Base-by-base conservation (phyloP, 2,329 filamentous ascomycete genomes). In the Monilinia aucupariae region DNA sequence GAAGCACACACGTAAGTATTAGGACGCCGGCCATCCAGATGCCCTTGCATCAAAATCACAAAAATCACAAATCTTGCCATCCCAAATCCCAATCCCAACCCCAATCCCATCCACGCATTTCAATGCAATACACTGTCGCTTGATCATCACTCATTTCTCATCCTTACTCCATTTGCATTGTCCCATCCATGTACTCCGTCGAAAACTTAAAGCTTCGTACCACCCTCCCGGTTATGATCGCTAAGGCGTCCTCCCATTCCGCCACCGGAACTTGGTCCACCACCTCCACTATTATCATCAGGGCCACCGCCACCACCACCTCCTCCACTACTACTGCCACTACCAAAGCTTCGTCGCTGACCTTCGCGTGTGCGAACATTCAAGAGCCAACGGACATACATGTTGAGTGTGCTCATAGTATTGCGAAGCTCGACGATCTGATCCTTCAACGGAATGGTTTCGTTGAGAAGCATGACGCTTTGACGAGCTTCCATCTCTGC, bases 361-460 rank as follows among this genome's bases (percentile, higher is more conserved):
- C 71, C 71, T 56, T 75, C 73, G 49, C 72, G 69, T 39, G 71
- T 65, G 5, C 73, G 68, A 27, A 74, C 71, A 9, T 71, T 70
- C 69, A 75, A 69, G 39, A 75, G 62, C 73, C 73, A 75, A 15
- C 73, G 67, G 22, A 74, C 71, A 67, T 75, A 73, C 71, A 74
- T 74, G 30, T 70, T 69, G 6, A 72, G 69, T 37, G 73, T 71
- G 30, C 73, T 71, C 61, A 73, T 71, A 27, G 68, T 70, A 48
- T 71, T 74, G 45, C 72, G 66, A 22, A 75, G 63, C 71, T 87
- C 84, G 4, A 81, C 79, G n/a, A 87, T 78, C 72, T 86, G 82
- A 64, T 87, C 83, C 63, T 84, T 83, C 65, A 87, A 80, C 9
- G 81, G 83, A 69, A 85, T 79, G 6, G 83, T 81, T 71, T 86